Base-by-base conservation (phyloP, 164 flowering plant genomes). In the Chloranthus sessilifolius region DNA sequence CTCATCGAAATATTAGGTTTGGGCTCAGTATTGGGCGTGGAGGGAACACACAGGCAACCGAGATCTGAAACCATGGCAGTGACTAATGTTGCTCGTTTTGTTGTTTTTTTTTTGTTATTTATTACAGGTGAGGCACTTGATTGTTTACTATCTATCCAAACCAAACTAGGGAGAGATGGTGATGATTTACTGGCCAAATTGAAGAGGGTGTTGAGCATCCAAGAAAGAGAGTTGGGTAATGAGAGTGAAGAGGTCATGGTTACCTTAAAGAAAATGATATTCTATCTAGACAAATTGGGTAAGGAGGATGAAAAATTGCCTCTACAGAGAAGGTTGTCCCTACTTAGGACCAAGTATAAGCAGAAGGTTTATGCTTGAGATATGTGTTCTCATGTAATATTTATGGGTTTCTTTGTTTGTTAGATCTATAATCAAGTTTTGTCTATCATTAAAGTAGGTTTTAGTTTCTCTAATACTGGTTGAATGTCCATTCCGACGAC, bases 81-180 rank as follows among this genome's bases (percentile, higher is more conserved):
- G 22, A 0, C 46, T 5, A n/a, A 6, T 44, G 8, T 7, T n/a
- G 48, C 25, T 42, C 15, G 4, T 42, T 4, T 42, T 23, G 21
- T 44, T 15, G 12, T 14, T 5, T 21, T 30, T 19, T 6, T 27
- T 14, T 10, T 45, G 21, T 55, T 40, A 14, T 36, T n/a, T 37
- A 11, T 50, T 48, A 66, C 77, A 91, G 98, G 95, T 14, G 98
- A 91, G 69, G 96, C 91, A 36, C 78, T 91, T 2, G 98, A 91
- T 55, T 87, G 95, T 66, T 59, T 91, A 70, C 77, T 80, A 15
- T 78, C 88, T 14, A 81, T 91, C 33, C 84, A 77, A 65, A 61
- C 60, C 6, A 74, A 85, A 63, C 21, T 79, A 37, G 83, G 76
- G 52, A 78, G 62, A 51, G 84, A 74, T 29, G 79, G 81, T 39